phyloP scores from a whole-genome alignment of 805 yeast genomes.

The Cyberlindnera saturnus region DNA sequence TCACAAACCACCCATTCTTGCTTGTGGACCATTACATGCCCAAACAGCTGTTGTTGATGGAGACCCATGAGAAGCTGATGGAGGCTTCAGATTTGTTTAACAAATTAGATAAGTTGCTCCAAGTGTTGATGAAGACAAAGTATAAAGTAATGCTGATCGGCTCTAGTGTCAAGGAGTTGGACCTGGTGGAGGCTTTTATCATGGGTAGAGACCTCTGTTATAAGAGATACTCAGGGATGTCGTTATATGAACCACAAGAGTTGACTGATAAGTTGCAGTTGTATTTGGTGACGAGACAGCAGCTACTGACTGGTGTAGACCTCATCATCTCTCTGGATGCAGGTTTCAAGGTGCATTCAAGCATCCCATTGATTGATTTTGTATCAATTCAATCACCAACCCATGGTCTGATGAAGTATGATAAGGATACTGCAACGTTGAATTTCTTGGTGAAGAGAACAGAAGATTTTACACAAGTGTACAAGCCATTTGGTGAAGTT shows the following conservation, averaged over 20 bases:
- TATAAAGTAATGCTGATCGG: conserved; percentile 45
- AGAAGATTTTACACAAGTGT: neutral
- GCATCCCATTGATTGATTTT: conserved; percentile 41
- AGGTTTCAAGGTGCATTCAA: conserved; percentile 22
- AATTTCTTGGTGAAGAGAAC: conserved; percentile 2
- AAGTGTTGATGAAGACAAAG: conserved; percentile 2
- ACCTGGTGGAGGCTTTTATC: conserved; percentile 69
- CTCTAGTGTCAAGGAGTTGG: conserved; percentile 60
- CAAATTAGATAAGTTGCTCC: conserved; percentile 42
- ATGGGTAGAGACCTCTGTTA: conserved; percentile 64
- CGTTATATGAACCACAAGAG: conserved; percentile 30
- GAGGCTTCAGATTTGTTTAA: conserved; percentile 55
- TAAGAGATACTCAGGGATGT: conserved; percentile 60
- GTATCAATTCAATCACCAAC: conserved; percentile 40
- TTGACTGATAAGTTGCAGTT: conserved; percentile 13
- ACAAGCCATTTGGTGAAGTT: conserved; percentile 1
- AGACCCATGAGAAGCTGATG: conserved; percentile 49
- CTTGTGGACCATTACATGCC: conserved; percentile 77
- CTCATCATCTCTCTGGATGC: conserved; percentile 46
- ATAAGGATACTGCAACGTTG: neutral
- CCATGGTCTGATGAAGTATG: conserved; percentile 25
- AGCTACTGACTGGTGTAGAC: conserved; percentile 34
- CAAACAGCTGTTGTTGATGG: conserved; percentile 58
- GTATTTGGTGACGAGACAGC: conserved; percentile 42
- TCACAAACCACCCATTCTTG: conserved; percentile 62